These are phyloP conservation scores for Apiotrichum mycotoxinovorans DNA, from an alignment of 1,284 basidiomycete genomes.

Conservation along the genomic window DNA sequence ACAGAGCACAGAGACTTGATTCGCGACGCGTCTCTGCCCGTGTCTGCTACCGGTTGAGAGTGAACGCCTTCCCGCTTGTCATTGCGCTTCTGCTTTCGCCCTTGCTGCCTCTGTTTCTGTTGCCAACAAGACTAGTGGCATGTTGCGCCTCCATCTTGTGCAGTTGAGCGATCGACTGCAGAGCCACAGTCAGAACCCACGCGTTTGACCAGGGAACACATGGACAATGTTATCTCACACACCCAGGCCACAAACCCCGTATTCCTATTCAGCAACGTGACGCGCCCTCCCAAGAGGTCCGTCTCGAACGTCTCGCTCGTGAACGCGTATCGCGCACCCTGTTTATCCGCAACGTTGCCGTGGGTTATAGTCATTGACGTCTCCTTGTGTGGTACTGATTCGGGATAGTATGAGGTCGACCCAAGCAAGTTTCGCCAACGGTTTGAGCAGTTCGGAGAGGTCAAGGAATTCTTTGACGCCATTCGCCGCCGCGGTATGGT, in stretches of 20 bases:
- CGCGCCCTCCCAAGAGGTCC: conserved; percentile 4
- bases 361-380: conserved; percentile 43
- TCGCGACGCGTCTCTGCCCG: no score
- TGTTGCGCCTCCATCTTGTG: neutral
- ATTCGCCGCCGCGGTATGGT: conserved; percentile 92
- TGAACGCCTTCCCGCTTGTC: neutral
- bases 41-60: neutral
- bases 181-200: no score
- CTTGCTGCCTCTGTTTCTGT: neutral
- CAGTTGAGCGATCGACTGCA: no score
- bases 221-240: neutral
- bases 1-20: no score
- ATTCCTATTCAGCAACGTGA: conserved; percentile 2
- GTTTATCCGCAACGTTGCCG: conserved; percentile 96
- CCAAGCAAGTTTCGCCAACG: conserved; percentile 74
- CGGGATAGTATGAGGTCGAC: conserved; percentile 77
- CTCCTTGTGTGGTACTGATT: neutral
- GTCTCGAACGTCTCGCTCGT: conserved; percentile 20
- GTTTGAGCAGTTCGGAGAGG: conserved; percentile 89
- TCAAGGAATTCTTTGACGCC: conserved; percentile 94
- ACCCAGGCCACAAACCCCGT: neutral
- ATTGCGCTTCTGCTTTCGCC: neutral
- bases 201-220: no score
- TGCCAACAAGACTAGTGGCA: neutral
- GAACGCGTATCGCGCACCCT: conserved; percentile 91